Percentiles rank a stretch among this genome's conserved stretches.
phyloP scores from a whole-genome alignment of 2,329 filamentous ascomycete genomes.

The Penicillium aurantiogriseum region DNA sequence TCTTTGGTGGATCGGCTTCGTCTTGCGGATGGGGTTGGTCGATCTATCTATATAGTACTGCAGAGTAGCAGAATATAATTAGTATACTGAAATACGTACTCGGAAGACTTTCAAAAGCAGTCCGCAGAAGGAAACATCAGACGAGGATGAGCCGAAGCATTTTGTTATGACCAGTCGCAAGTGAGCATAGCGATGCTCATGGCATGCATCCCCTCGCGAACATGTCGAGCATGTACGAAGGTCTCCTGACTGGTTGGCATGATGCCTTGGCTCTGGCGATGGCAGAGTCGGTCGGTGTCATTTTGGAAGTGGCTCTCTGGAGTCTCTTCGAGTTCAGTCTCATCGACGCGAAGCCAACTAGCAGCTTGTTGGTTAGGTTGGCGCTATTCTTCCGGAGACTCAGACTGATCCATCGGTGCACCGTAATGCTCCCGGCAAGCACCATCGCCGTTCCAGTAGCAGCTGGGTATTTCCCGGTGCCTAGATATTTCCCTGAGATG shows the following conservation, averaged over 20 bases:
- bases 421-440: not conserved
- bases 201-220: not conserved
- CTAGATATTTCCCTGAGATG: no score
- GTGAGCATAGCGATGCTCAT: not conserved
- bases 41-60: constrained; percentile 8
- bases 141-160: not conserved
- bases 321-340: constrained; percentile 24
- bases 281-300: constrained; percentile 6
- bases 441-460: not conserved
- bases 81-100: constrained; percentile 24
- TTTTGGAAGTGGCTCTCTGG: constrained; percentile 24
- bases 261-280: not conserved
- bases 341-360: constrained; percentile 25
- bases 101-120: not conserved
- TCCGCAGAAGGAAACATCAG: constrained; percentile 31
- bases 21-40: not conserved
- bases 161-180: not conserved
- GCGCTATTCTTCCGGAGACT: not conserved
- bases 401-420: not conserved
- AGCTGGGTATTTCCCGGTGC: not conserved
- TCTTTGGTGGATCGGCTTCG: not conserved
- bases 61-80: constrained; percentile 19
- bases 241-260: not conserved
- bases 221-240: not conserved
- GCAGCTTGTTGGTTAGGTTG: not conserved